Conservation (phyloP, 2,329 filamentous ascomycete species). For the Aspergillus texensis region DNA sequence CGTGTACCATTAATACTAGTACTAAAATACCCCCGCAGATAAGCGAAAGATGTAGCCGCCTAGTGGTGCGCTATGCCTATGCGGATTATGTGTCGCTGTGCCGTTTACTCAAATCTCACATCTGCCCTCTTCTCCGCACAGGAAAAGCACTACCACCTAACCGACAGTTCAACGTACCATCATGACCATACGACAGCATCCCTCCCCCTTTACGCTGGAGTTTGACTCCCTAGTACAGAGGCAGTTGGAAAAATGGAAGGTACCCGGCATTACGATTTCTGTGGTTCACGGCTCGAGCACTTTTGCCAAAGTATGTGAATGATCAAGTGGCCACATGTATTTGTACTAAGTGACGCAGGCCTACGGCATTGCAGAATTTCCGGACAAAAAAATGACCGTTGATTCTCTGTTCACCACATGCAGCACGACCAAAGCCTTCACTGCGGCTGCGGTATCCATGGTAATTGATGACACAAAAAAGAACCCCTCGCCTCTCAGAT, state of each 20-base stretch:
- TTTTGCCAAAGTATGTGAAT: conserved; percentile 26
- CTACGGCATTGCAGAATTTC: conserved; percentile 31
- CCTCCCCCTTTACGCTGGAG: conserved; percentile 16
- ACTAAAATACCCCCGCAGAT: neutral
- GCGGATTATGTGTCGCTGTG: neutral
- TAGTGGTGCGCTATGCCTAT: neutral
- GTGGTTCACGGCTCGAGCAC: conserved; percentile 29
- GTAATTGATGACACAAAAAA: conserved; percentile 24
- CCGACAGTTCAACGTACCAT: neutral
- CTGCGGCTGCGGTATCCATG: conserved; percentile 26
- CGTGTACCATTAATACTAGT: no score
- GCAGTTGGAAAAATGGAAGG: conserved; percentile 30
- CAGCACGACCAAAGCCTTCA: conserved; percentile 34
- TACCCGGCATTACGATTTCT: conserved; percentile 33
- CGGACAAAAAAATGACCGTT: conserved; percentile 25
- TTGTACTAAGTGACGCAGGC: conserved; percentile 20
- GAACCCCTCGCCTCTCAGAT: conserved; percentile 27
- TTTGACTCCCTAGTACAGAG: conserved; percentile 24
- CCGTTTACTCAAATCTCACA: neutral
- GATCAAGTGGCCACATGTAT: neutral
- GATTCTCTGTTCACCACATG: conserved; percentile 28
- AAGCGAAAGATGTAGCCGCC: neutral
- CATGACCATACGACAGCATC: conserved; percentile 9
- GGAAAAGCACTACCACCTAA: neutral
- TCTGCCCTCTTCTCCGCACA: neutral